A percentile compares a stretch with the other conserved stretches of the same genome.
Conservation (phyloP, 164 flowering plant species). For the Kingdonia uniflora region DNA sequence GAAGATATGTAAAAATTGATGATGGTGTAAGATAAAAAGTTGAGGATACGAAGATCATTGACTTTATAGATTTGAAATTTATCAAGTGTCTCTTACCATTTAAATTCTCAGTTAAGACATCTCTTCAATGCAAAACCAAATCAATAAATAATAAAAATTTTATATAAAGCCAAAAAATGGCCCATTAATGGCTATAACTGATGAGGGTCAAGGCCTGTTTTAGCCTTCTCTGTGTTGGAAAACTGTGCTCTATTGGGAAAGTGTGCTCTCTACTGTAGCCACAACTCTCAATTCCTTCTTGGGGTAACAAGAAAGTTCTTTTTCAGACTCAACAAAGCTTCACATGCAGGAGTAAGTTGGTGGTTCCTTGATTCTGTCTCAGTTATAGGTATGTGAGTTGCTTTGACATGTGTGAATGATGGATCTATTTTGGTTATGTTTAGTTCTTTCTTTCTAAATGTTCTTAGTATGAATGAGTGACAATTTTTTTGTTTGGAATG, state of each 20-base stretch:
- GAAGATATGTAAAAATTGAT: too few relatives aligned
- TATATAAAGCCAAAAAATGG: constrained; percentile 1
- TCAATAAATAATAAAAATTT: background rate
- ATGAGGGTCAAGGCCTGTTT: background rate
- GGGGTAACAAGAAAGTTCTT: background rate
- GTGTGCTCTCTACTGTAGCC: constrained; percentile 19
- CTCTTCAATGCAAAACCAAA: too few relatives aligned
- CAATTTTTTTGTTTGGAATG: background rate
- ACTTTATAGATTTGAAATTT: background rate
- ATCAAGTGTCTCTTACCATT: too few relatives aligned
- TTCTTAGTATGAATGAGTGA: constrained; percentile 4
- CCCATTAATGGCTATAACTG: too few relatives aligned
- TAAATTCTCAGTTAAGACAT: too few relatives aligned
- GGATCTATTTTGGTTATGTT: too few relatives aligned
- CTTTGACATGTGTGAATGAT: too few relatives aligned
- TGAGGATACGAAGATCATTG: background rate
- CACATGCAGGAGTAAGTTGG: constrained; percentile 9
- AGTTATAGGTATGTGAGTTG: constrained; percentile 2
- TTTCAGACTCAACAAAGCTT: background rate
- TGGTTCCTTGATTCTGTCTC: background rate
- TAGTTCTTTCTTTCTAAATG: background rate
- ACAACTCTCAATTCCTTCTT: constrained; percentile 9
- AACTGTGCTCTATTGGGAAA: constrained; percentile 21
- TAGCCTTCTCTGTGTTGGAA: constrained; percentile 18
- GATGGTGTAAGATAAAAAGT: too few relatives aligned